phyloP scores from a whole-genome alignment of 768 basidiomycete species.

The Termitomyces sp. region DNA sequence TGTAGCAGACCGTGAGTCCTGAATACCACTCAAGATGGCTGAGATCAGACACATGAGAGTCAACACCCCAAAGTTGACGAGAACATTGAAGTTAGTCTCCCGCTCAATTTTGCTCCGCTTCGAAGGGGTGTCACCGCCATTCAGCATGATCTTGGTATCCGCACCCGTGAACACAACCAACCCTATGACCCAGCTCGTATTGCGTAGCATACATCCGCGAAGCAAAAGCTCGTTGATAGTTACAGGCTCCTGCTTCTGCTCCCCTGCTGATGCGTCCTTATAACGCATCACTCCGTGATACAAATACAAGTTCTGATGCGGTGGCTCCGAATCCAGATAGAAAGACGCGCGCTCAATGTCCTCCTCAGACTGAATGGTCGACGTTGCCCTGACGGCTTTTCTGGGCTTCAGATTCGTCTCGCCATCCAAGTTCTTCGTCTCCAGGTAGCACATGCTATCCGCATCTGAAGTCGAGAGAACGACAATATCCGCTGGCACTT shows the following conservation, averaged over 20 bases:
- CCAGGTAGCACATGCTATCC: constrained; percentile 90
- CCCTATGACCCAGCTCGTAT: constrained; percentile 90
- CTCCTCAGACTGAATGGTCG: constrained; percentile 74
- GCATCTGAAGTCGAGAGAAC: constrained; percentile 89
- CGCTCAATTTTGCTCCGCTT: constrained; percentile 97
- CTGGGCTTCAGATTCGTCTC: constrained; percentile 96
- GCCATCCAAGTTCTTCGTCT: constrained; percentile 97
- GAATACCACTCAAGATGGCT: constrained; percentile 71
- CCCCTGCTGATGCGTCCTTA: constrained; percentile 43
- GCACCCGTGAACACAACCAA: constrained; percentile 91
- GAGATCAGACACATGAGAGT: constrained; percentile 70
- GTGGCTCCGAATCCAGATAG: constrained; percentile 87
- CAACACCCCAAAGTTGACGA: constrained; percentile 86
- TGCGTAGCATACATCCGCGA: constrained; percentile 84
- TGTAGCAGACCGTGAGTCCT: constrained; percentile 52
- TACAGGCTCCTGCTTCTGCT: constrained; percentile 59
- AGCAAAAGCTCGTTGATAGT: constrained; percentile 92
- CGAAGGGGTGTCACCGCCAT: constrained; percentile 90
- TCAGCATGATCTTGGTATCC: constrained; percentile 90
- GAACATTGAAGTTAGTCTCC: constrained; percentile 97
- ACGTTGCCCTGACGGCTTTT: constrained; percentile 68
- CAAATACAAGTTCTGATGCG: constrained; percentile 88
- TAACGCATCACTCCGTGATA: constrained; percentile 86
- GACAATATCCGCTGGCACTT: constrained; percentile 93
- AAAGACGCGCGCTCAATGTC: constrained; percentile 87